A percentile compares a stretch with the other conserved stretches of the same genome.
These are phyloP conservation scores for Chaetomiaceae sp. DNA, from an alignment of 2,329 filamentous ascomycete genomes.

Conservation along the genomic window DNA sequence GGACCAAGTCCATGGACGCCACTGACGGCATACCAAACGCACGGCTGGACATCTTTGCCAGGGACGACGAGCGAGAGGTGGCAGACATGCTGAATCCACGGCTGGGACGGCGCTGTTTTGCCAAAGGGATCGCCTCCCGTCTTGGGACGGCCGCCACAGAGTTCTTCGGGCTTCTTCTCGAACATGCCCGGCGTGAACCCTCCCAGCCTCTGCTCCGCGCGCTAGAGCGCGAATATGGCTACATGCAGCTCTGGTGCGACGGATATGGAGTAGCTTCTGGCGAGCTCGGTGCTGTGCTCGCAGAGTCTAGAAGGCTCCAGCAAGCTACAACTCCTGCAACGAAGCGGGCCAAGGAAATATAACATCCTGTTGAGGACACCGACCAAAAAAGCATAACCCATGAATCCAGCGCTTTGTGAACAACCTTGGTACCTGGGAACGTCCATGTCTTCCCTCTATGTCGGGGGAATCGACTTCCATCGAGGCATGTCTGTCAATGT, in stretches of 20 bases:
- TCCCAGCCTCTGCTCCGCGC: not conserved
- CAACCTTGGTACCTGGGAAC: too few species aligned
- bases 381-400: too few species aligned
- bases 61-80: not conserved
- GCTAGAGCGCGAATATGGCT: not conserved
- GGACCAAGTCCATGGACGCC: not conserved
- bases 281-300: not conserved
- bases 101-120: too few species aligned
- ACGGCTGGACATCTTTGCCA: not conserved
- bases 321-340: too few species aligned
- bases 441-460: too few species aligned
- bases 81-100: too few species aligned
- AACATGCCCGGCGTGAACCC: not conserved
- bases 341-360: too few species aligned
- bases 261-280: not conserved
- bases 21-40: not conserved
- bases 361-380: too few species aligned
- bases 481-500: too few species aligned
- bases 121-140: not conserved
- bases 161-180: not conserved
- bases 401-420: too few species aligned
- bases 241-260: conserved; percentile 2
- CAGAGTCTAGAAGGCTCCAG: not conserved
- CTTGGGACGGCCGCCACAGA: not conserved
- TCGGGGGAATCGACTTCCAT: too few species aligned